Base-by-base conservation (phyloP, 768 basidiomycete genomes). In the Russula foetens region DNA sequence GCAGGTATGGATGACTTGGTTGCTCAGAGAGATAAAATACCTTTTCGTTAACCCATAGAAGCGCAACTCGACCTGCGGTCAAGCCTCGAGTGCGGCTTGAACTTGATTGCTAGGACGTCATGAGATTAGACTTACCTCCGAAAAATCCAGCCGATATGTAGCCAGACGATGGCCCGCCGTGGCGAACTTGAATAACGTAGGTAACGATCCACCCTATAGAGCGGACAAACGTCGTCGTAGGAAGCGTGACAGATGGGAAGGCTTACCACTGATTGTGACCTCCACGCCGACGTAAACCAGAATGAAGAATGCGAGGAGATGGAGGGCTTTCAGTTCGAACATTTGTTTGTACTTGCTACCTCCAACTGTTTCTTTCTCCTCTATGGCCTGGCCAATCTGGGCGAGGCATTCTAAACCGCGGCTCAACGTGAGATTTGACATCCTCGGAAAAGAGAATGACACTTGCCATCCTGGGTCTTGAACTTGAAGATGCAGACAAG, bases 381-480 rank as follows among this genome's bases (percentile, higher is more conserved):
- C 71, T 1, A 74, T 65, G 0, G 71, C 66, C 63, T 84, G 79
- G 8, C 85, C 86, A 14, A 83, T 81, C 62, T 80, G 70, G 1
- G 67, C 62, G 19, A 85, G 72, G 64, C 81, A 83, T 57, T 82
- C 86, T 88, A 39, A 63, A 57, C 19, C 1, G 49, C 24, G 12
- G 41, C 7, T 51, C 24, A 21, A 44, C 14, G 47, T 50, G 23
- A 64, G 23, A 31, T 63, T 11, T 24, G 41, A 23, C 26, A 19
- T 29, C 9, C 17, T 21, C 17, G 14, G 21, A 11, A 31, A 38
- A 51, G 0, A n/a, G 55, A 63, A 53, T 9, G 21, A 6, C 21
- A 64, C 73, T 19, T 50, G 85, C 90, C 84, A 67, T 91, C 84
- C 68, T 90, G 88, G 0, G 71, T 77, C 68, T 83, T 84, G 52